Evolutionary conservation across 2,329 filamentous ascomycete species (phyloP).

Genomic region (Hypoxylon sp.): DNA sequence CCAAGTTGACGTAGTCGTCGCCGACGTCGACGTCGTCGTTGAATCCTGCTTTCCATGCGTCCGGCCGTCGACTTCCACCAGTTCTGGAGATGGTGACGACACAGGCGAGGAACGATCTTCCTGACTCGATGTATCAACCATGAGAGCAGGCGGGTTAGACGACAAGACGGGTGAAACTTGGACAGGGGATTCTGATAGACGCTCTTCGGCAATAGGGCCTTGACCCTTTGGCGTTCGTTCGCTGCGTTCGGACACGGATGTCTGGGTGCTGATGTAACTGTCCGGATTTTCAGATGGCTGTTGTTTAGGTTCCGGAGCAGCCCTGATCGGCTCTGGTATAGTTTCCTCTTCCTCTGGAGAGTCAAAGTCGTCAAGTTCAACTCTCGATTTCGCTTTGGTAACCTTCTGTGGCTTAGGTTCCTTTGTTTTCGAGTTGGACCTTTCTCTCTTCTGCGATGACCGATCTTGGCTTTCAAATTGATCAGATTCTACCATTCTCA

Average conservation of each 20-base stretch:
- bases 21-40: slow-evolving; percentile 67
- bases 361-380: slow-evolving; percentile 79
- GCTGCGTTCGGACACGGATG: slow-evolving; percentile 50
- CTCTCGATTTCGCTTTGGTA: slow-evolving; percentile 70
- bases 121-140: slow-evolving; percentile 78
- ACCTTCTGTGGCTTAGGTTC: slow-evolving; percentile 66
- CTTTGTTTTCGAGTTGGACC: slow-evolving; percentile 55
- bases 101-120: slow-evolving; percentile 73
- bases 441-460: slow-evolving; percentile 59
- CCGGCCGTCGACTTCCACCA: slow-evolving; percentile 63
- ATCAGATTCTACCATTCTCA: slow-evolving; percentile 71
- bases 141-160: slow-evolving; percentile 73
- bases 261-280: slow-evolving; percentile 54
- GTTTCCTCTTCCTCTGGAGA: slow-evolving; percentile 64
- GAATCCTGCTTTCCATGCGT: slow-evolving; percentile 61
- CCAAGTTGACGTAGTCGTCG: slow-evolving; percentile 77
- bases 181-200: slow-evolving; percentile 76
- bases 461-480: slow-evolving; percentile 56
- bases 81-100: slow-evolving; percentile 74
- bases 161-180: slow-evolving; percentile 70
- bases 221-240: slow-evolving; percentile 52
- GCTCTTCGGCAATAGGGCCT: slow-evolving; percentile 55
- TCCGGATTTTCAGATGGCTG: slow-evolving; percentile 53
- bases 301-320: slow-evolving; percentile 49
- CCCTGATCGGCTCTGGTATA: slow-evolving; percentile 46